Conservation (phyloP, 2,329 filamentous ascomycete genomes). For the Knufia petricola region DNA sequence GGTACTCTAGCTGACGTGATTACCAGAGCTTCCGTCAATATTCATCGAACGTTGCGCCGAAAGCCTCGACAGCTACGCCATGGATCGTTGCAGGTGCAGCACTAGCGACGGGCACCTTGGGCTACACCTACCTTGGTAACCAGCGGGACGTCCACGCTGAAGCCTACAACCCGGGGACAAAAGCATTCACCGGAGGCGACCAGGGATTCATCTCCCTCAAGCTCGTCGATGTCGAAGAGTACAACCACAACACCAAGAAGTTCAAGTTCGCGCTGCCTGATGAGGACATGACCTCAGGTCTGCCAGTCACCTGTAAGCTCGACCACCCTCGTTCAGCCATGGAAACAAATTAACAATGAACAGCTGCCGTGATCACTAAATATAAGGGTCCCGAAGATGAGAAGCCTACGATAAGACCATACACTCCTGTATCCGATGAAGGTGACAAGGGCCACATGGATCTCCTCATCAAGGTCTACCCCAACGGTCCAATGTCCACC, state of each 20-base stretch:
- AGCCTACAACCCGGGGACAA: slow-evolving; percentile 26
- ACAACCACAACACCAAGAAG: slow-evolving; percentile 94
- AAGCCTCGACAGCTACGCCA: slow-evolving; percentile 40
- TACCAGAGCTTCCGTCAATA: slow-evolving; percentile 58
- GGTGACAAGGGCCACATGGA: slow-evolving; percentile 68
- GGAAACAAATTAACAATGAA: slow-evolving; percentile 4
- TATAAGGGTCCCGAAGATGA: slow-evolving; percentile 73
- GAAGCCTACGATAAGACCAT: slow-evolving; percentile 83
- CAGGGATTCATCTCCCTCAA: slow-evolving; percentile 80
- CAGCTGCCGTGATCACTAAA: slow-evolving; percentile 75
- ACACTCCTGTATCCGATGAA: slow-evolving; percentile 86
- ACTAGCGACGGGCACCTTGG: slow-evolving; percentile 50
- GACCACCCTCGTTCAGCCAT: not conserved
- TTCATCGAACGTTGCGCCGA: slow-evolving; percentile 52
- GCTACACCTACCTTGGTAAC: slow-evolving; percentile 35
- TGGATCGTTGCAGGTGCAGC: slow-evolving; percentile 41
- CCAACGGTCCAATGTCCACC: slow-evolving; percentile 79
- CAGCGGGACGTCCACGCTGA: slow-evolving; percentile 24
- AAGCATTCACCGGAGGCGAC: slow-evolving; percentile 69
- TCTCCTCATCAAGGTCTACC: slow-evolving; percentile 86
- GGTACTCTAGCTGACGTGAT: not conserved
- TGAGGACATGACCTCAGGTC: slow-evolving; percentile 70
- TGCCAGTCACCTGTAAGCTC: slow-evolving; percentile 61
- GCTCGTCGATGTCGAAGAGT: slow-evolving; percentile 63
- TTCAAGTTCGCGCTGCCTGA: slow-evolving; percentile 82